Evolutionary conservation across 1,139 yeast species (phyloP), one percentile per base, ranked within the genome.

Genomic region (Taphrina flavorubra): DNA sequence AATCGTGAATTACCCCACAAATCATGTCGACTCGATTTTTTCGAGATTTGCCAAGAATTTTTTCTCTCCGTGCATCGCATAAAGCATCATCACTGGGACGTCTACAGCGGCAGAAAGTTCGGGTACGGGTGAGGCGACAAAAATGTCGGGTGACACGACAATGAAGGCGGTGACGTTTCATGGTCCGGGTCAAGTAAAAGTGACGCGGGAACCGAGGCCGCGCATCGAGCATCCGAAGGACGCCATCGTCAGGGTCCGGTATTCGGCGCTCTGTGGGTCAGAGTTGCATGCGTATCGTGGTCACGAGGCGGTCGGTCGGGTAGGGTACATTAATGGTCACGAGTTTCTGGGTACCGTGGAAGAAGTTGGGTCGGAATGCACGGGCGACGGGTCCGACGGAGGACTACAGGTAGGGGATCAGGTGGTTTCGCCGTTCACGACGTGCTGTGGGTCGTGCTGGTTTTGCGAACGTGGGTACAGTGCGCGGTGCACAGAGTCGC

Each of bases 261-360:
- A 81, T 69, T 82, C 87, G 0, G 68, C 58, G 16, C 53, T 63
- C n/a, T 63, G 68, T 47, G 69, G 68, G 16, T 62, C 69, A 34
- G 90, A 86, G 74, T 77, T 86, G 57, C 89, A 86, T 75, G 82
- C 84, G 71, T 86, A 84, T 74, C 77, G 89, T 31, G 89, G 89
- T 6, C 84, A 84, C 44, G 68, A 62, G 49, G 20, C 51, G 25
- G 53, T 59, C 62, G 16, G 59, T 60, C 75, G 80, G 66, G 72
- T 76, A 20, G 76, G 77, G 59, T 83, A 81, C 72, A 80, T 84
- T 31, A 81, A 85, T 83, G 88, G 88, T 34, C 87, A 85, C 75
- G 87, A 85, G 74, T 81, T 85, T 51, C 85, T 86, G 11, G 88
- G 87, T 0, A 77, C 77, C 68, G 76, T 85, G 39, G 81, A 78